Conservation (phyloP, 1,284 basidiomycete genomes). For the Melampsora americana region DNA sequence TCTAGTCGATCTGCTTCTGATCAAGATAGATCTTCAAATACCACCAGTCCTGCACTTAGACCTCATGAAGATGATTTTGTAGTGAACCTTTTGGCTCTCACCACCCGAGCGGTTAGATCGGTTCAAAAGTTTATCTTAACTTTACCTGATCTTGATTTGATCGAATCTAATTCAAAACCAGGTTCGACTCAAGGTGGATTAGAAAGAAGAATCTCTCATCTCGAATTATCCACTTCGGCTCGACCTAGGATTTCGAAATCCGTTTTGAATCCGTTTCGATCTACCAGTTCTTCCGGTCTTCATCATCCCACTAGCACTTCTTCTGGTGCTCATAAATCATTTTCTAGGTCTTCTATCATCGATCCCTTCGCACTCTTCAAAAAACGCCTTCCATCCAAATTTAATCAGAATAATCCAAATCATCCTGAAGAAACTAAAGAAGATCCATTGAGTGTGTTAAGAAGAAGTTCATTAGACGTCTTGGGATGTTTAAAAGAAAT, state of each 20-base stretch:
- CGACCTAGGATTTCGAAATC: conserved; percentile 30
- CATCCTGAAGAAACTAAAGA: conserved; percentile 10
- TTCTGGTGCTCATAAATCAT: conserved; percentile 15
- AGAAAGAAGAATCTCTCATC: conserved; percentile 57
- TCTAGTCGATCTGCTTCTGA: conserved; percentile 18
- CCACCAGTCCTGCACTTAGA: neutral
- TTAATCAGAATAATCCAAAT: neutral
- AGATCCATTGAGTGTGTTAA: conserved; percentile 66
- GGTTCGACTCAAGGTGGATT: conserved; percentile 33
- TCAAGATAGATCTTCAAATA: neutral
- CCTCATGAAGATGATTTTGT: conserved; percentile 18
- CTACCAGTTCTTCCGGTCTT: neutral
- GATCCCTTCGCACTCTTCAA: conserved; percentile 42
- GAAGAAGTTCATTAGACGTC: conserved; percentile 71
- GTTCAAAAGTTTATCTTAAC: conserved; percentile 75
- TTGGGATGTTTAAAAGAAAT: conserved; percentile 66
- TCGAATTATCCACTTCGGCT: conserved; percentile 39
- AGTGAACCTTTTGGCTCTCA: conserved; percentile 63
- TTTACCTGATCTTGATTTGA: conserved; percentile 58
- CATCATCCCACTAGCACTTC: conserved; percentile 40
- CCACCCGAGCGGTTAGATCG: conserved; percentile 70
- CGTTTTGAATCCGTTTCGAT: conserved; percentile 9
- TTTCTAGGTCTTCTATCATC: conserved; percentile 5
- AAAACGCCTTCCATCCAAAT: conserved; percentile 14
- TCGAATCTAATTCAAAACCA: conserved; percentile 54